Conservation (phyloP, 2,329 filamentous ascomycete species). For the Alternaria atra region DNA sequence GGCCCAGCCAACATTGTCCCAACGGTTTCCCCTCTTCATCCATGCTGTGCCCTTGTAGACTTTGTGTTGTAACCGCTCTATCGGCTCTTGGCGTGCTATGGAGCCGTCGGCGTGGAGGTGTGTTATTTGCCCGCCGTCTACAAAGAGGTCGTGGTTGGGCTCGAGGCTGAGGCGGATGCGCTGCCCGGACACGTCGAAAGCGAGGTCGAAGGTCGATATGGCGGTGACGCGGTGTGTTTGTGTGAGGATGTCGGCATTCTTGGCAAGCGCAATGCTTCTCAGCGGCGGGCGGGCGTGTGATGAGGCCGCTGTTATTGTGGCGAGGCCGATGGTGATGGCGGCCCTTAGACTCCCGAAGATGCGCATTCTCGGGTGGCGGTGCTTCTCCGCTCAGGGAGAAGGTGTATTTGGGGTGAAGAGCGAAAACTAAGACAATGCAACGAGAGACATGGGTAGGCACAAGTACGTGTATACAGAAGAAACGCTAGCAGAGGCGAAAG, state of each 20-base stretch:
- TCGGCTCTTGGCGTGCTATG: conserved; percentile 70
- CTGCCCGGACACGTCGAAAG: conserved; percentile 73
- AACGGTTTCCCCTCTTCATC: conserved; percentile 78
- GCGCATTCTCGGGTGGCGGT: conserved; percentile 40
- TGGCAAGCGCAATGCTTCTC: conserved; percentile 74
- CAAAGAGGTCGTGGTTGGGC: conserved; percentile 90
- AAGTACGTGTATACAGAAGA: conserved; percentile 14
- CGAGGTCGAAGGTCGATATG: conserved; percentile 83
- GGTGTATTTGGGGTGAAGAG: not conserved
- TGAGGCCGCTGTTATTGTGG: conserved; percentile 36
- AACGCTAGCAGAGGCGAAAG: conserved; percentile 17
- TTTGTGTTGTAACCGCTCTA: conserved; percentile 77
- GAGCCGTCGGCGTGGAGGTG: conserved; percentile 77
- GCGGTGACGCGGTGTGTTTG: conserved; percentile 81
- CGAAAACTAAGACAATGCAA: conserved; percentile 27
- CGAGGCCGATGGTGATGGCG: conserved; percentile 33
- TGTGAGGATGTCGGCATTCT: conserved; percentile 79
- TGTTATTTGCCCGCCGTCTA: conserved; percentile 76
- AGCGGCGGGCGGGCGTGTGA: conserved; percentile 73
- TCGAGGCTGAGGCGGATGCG: conserved; percentile 81
- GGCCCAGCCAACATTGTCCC: conserved; percentile 87
- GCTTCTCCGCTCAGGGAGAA: conserved; percentile 30
- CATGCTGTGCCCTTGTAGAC: conserved; percentile 85
- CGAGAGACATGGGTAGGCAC: conserved; percentile 43
- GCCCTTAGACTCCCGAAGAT: conserved; percentile 34